A percentile compares a stretch with the other conserved stretches of the same genome.
phyloP scores from a whole-genome alignment of 768 basidiomycete genomes.

The Boletus rubescentipes region DNA sequence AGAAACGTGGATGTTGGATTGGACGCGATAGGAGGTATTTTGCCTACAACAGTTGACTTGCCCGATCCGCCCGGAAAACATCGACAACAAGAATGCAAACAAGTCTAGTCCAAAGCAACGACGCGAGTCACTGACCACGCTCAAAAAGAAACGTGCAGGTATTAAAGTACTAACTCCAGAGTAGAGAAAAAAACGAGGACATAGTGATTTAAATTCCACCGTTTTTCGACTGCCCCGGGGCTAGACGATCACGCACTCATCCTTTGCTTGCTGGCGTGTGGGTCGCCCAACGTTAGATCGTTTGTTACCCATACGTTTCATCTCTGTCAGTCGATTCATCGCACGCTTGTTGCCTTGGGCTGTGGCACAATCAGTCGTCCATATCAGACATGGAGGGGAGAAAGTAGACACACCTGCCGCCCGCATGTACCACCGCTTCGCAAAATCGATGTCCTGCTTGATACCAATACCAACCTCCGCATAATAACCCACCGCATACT shows the following conservation, averaged over 20 bases:
- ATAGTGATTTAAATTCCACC: conserved; percentile 10
- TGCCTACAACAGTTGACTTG: conserved; percentile 2
- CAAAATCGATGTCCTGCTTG: conserved; percentile 93
- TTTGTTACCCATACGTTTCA: conserved; percentile 87
- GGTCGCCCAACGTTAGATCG: conserved; percentile 77
- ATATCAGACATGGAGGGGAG: not conserved
- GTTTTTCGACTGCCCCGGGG: not conserved
- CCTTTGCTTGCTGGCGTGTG: conserved; percentile 89
- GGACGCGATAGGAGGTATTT: conserved; percentile 16
- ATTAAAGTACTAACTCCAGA: conserved; percentile 11
- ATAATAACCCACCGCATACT: conserved; percentile 99
- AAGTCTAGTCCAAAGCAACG: conserved; percentile 6
- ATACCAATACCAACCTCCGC: conserved; percentile 97
- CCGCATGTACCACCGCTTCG: conserved; percentile 99
- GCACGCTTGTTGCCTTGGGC: conserved; percentile 98
- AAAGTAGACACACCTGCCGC: conserved; percentile 76
- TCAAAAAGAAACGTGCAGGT: conserved; percentile 8
- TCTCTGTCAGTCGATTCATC: conserved; percentile 92
- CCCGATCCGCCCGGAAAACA: conserved; percentile 6
- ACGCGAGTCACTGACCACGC: conserved; percentile 4
- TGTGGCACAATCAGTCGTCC: conserved; percentile 30
- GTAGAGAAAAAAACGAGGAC: not conserved
- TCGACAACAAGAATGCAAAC: conserved; percentile 15
- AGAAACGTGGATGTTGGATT: not conserved
- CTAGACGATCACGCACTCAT: conserved; percentile 86